Base-by-base conservation (phyloP, 1,284 basidiomycete species). In the Ceratobasidium sp. region DNA sequence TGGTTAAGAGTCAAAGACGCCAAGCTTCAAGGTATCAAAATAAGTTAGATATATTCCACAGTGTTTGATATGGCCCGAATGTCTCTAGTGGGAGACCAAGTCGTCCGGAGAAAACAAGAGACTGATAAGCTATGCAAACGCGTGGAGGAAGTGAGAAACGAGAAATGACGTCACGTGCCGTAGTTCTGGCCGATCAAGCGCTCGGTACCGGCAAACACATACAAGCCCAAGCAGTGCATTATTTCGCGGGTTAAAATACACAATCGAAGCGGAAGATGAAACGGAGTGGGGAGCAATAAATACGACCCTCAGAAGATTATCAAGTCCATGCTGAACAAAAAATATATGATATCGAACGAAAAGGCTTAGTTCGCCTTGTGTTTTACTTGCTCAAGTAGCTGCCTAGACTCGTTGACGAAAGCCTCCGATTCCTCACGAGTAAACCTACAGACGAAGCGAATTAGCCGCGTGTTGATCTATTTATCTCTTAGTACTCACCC, bases 351-450 rank as follows among this genome's bases (percentile, higher is more conserved):
- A 26, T 6, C 54, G 31, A 73, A 39, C n/a, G 23, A 28, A 47
- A 47, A 31, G 51, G 47, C 33, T 45, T 76, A 54, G 49, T 60
- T 47, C 53, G 67, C 39, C 54, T 15, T 53, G 47, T 63, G 20
- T 49, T 63, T 75, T 61, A 35, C 65, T 42, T 69, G 67, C 20
- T 77, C 75, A 5, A 77, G 51, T 6, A 68, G 49, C 61, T 86
- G 81, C 80, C 88, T 88, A 31, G 90, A 90, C 81, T 90, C 87
- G 74, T 84, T 82, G 3, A 93, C 88, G 79, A 90, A 93, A 78
- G 88, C 80, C 77, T 91, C 91, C 0, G 92, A 89, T 81, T 96
- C 93, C 6, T 89, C 85, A 71, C 94, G 86, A 61, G 94, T 90
- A 80, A 96, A 95, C 28, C 93, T 94, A 76, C 26, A n/a, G 37